These are phyloP conservation scores for Ballota nigra DNA, from an alignment of 257 asterid species.

Conservation along the genomic window DNA sequence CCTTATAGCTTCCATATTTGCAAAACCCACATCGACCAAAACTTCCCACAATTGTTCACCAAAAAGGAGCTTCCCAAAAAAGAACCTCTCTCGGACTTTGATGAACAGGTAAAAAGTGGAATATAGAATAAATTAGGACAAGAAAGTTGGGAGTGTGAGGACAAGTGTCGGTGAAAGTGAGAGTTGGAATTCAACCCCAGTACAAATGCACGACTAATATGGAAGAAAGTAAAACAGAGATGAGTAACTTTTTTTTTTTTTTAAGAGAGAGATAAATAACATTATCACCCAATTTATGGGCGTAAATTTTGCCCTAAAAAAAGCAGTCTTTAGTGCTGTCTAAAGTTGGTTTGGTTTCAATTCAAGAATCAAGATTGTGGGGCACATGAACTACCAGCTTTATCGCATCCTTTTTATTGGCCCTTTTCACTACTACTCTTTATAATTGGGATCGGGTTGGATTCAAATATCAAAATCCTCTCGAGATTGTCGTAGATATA, in stretches of 20 bases:
- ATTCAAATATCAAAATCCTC: too few species aligned
- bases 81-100: background rate
- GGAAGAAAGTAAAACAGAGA: background rate
- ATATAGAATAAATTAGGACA: slow-evolving; percentile 18
- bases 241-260: too few species aligned
- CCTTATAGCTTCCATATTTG: slow-evolving; percentile 83
- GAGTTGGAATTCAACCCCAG: slow-evolving; percentile 20
- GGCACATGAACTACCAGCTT: background rate
- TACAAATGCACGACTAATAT: background rate
- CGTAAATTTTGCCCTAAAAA: slow-evolving; percentile 16
- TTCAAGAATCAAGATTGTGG: background rate
- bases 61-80: background rate
- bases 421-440: background rate
- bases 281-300: slow-evolving; percentile 7
- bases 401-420: background rate
- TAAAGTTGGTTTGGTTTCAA: slow-evolving; percentile 3
- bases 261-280: too few species aligned
- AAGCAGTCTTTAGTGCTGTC: slow-evolving; percentile 22
- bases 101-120: background rate
- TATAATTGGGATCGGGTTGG: background rate
- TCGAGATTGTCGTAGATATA: too few species aligned
- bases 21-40: slow-evolving; percentile 26
- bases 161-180: slow-evolving; percentile 37
- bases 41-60: slow-evolving; percentile 15
- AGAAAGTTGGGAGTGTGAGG: slow-evolving; percentile 11